Percentiles rank a stretch among this genome's conserved stretches.
Evolutionary conservation across 208 protist genomes (phyloP).

Genomic region (Crithidia thermophila): DNA sequence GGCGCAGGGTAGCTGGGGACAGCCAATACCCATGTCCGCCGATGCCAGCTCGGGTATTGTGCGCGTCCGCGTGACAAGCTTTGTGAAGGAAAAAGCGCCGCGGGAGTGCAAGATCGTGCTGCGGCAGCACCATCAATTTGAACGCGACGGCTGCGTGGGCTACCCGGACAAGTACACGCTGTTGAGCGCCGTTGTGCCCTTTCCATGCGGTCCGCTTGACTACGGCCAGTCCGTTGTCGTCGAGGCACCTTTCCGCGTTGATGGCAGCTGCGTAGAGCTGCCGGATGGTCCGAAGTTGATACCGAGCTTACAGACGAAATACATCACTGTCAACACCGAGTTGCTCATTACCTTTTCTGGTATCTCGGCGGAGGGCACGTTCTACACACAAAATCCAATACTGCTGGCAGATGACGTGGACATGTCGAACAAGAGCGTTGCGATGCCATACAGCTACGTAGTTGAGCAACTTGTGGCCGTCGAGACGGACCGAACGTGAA

Average conservation of each 20-base stretch:
- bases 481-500: neutral
- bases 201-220: neutral
- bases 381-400: neutral
- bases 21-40: neutral
- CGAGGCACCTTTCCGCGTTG: neutral
- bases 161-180: neutral
- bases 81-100: neutral
- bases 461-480: neutral
- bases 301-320: neutral
- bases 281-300: neutral
- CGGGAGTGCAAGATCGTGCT: neutral
- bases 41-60: neutral
- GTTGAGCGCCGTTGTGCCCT: neutral
- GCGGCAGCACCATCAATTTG: neutral
- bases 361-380: neutral
- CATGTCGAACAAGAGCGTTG: neutral
- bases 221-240: neutral
- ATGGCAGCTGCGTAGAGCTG: neutral
- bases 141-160: neutral
- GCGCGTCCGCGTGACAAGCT: neutral
- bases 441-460: neutral
- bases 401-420: constrained; percentile 4
- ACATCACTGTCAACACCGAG: neutral
- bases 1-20: neutral
- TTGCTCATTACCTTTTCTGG: constrained; percentile 4